Conservation (phyloP, 2,329 filamentous ascomycete species). For the Hymenotorrendiella dingleyae region DNA sequence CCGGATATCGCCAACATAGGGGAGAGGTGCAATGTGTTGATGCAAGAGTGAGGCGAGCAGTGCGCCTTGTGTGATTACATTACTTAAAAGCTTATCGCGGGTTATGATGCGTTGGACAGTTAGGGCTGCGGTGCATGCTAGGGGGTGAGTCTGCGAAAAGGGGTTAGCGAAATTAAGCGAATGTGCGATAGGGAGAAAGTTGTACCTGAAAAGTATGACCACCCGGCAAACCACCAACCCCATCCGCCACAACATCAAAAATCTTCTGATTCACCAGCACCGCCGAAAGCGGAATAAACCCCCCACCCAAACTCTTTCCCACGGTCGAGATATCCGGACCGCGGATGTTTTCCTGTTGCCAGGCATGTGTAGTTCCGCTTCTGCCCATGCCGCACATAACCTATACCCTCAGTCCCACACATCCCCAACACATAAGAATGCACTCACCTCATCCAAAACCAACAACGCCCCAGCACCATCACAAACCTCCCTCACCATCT, state of each 20-base stretch:
- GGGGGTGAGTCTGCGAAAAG: too few relatives aligned
- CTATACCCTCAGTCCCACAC: too few relatives aligned
- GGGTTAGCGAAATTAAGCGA: too few relatives aligned
- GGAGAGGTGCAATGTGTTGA: not conserved
- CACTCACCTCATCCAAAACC: slow-evolving; percentile 25
- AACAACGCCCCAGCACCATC: slow-evolving; percentile 62
- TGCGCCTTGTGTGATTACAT: not conserved
- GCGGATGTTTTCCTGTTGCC: slow-evolving; percentile 43
- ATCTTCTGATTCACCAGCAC: slow-evolving; percentile 42
- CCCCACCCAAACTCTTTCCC: slow-evolving; percentile 58
- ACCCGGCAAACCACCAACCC: not conserved
- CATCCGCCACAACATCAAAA: not conserved
- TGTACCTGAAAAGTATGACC: slow-evolving; percentile 5
- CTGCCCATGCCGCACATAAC: slow-evolving; percentile 52
- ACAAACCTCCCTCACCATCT: slow-evolving; percentile 59
- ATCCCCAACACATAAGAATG: not conserved
- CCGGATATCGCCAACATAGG: slow-evolving; percentile 43
- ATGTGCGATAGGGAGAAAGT: too few relatives aligned
- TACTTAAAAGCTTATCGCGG: not conserved
- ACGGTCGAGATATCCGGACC: slow-evolving; percentile 57
- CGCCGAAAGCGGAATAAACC: slow-evolving; percentile 53
- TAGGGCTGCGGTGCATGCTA: slow-evolving; percentile 1
- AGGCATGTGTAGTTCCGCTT: slow-evolving; percentile 44
- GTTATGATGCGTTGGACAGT: slow-evolving; percentile 3
- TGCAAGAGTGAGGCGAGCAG: not conserved